phyloP scores from a whole-genome alignment of 441 rosid species.

The Theobroma grandiflorum region DNA sequence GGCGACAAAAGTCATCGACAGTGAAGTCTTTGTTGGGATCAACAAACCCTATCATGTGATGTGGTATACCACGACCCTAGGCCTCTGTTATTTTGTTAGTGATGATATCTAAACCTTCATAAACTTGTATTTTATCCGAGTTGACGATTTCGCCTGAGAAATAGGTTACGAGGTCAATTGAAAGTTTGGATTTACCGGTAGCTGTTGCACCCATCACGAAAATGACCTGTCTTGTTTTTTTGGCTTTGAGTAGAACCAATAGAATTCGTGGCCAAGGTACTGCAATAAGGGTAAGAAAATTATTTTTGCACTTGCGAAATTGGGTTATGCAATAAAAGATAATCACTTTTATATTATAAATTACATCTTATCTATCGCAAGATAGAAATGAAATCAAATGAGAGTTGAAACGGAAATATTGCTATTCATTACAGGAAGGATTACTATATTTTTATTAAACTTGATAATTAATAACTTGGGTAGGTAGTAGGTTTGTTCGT shows the following conservation, averaged over 20 bases:
- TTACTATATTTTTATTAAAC: too few species aligned
- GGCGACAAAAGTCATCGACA: slow-evolving; percentile 30
- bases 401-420: too few species aligned
- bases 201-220: slow-evolving; percentile 50
- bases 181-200: slow-evolving; percentile 44
- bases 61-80: slow-evolving; percentile 34
- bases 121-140: slow-evolving; percentile 49
- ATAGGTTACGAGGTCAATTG: slow-evolving; percentile 39
- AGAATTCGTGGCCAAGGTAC: neutral
- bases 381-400: too few species aligned
- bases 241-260: too few species aligned
- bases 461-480: too few species aligned
- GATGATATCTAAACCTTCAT: slow-evolving; percentile 40
- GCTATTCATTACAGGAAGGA: too few species aligned
- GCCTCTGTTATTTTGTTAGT: slow-evolving; percentile 31
- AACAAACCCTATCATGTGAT: slow-evolving; percentile 37
- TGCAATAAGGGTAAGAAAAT: neutral
- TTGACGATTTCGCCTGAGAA: slow-evolving; percentile 39
- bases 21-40: slow-evolving; percentile 41
- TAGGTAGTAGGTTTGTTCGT: too few species aligned
- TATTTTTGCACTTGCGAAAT: too few species aligned
- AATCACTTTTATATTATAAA: too few species aligned
- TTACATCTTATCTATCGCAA: too few species aligned
- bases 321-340: too few species aligned
- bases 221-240: slow-evolving; percentile 10